Evolutionary conservation across 2,329 filamentous ascomycete species (phyloP), one percentile per base, ranked within the genome.

Genomic region (Thyridium curvatum): DNA sequence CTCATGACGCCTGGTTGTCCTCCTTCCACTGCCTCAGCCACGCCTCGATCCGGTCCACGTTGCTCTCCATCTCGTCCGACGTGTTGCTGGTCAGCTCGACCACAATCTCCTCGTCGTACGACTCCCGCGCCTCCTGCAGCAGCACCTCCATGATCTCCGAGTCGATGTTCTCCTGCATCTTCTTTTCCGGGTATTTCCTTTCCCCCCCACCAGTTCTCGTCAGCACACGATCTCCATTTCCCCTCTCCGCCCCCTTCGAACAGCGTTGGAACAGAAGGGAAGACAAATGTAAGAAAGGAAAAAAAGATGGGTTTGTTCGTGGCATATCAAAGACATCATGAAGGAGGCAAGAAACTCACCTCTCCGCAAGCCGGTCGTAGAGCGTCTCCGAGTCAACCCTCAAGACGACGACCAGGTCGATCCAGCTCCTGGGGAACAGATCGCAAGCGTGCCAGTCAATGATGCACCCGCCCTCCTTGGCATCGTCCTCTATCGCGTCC

Each of bases 381-480:
- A 95, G 74, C 12, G 84, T 69, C 15, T 77, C 79, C 14, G 87
- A 89, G 51, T 93, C 81, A 40, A 86, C 87, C 34, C 93, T 75
- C 46, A 98, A 63, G 40, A 98, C 93, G 5, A 97, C 85, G 1
- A 98, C 90, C 3, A 98, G 75, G 59, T 98, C 93, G 55, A 98
- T 84, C 87, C 90, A 94, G 55, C 84, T 84, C 58, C 85, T 82
- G 3, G 93, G 93, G 56, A 97, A 97, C 16, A 97, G 66, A 54
- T 97, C 93, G 66, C 91, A 97, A 3, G 90, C 91, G 64, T 98
- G 93, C 91, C 93, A 98, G 66, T 98, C 93, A 55, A 98, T 85
- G 51, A 98, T 80, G 61, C 80, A 86, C 15, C 93, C 93, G 41
- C 91, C 91, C 15, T 75, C 65, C 46, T 82, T 75, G 30, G 86